Base-by-base conservation (phyloP, 257 asterid genomes). In the Rehmannia glutinosa region DNA sequence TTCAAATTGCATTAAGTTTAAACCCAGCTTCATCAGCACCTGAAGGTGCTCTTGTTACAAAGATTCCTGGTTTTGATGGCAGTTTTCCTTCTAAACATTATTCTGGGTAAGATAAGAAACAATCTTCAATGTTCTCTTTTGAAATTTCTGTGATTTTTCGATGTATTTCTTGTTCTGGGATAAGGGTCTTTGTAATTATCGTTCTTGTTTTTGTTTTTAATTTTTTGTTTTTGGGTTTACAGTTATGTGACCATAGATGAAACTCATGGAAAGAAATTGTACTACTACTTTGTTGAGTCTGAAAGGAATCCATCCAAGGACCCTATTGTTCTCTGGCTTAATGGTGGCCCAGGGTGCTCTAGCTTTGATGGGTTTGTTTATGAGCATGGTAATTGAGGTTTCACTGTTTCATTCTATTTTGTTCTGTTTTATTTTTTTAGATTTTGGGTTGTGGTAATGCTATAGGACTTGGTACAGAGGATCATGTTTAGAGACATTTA, bases 331-430 rank as follows among this genome's bases (percentile, higher is more conserved):
- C 90, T 93, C 36, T 93, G 97, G 99, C 97, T 93, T 24, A 93
- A 93, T 75, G 99, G 99, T 32, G 99, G 97, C 4, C 99, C 99
- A 8, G 99, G 99, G 3, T 90, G 99, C 75, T 93, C 99, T 10
- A 93, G 99, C 85, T 93, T 93, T 52, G 99, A 93, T 86, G 99
- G 96, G 19, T 93, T 90, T 66, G 88, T 93, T 63, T 93, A 88
- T 73, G 99, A 93, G 63, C 96, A 93, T 43, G 99, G 99, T 93
- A 84, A 72, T 72, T 16, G 12, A 21, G 42, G 51, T 27, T 25
- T 55, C 45, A 10, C 21, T 53, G 10, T 42, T 16, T 10, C 11
- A 16, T 53, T 46, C 42, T 45, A 20, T 8, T 36, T 17, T 6
- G 30, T 15, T 13, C 9, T 46, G 25, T 28, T 62, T 51, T 47